phyloP scores from a whole-genome alignment of 2,329 filamentous ascomycete species.

The Epichloe coenophiala region DNA sequence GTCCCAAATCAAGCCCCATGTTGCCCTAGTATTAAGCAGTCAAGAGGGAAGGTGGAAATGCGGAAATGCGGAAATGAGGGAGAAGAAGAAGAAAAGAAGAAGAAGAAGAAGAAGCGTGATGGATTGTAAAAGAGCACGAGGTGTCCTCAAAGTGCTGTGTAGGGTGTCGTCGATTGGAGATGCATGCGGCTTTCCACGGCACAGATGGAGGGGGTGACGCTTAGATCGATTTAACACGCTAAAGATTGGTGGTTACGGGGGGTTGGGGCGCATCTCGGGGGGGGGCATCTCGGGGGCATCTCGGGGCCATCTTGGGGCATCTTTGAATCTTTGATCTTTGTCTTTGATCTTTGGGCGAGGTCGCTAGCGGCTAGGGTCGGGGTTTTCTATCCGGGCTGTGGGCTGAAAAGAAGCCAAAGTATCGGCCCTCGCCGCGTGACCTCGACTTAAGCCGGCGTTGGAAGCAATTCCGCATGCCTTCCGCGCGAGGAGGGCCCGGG shows the following conservation, averaged over 20 bases:
- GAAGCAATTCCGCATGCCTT: constrained; percentile 7
- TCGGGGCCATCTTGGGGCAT: neutral
- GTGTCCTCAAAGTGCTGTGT: neutral
- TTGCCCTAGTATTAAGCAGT: neutral
- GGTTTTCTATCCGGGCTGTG: no score
- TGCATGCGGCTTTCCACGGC: constrained; percentile 10
- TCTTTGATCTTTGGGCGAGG: no score
- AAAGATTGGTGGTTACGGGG: constrained; percentile 4
- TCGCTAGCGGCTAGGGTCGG: no score
- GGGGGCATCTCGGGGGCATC: no score
- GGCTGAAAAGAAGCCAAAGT: no score
- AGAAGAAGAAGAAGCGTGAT: neutral
- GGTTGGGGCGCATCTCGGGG: neutral
- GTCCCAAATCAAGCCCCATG: constrained; percentile 19
- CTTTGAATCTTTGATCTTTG: neutral
- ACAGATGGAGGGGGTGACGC: neutral
- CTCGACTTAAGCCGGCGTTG: neutral
- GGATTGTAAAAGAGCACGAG: neutral
- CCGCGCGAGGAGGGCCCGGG: constrained; percentile 1
- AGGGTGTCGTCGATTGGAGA: constrained; percentile 1
- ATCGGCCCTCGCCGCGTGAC: neutral
- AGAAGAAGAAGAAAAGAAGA: neutral
- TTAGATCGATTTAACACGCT: constrained; percentile 10
- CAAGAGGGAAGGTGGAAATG: no score
- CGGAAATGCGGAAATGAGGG: neutral